These are phyloP conservation scores for Eucalyptus leucophloia DNA, from an alignment of 345 rosid species.

Conservation along the genomic window DNA sequence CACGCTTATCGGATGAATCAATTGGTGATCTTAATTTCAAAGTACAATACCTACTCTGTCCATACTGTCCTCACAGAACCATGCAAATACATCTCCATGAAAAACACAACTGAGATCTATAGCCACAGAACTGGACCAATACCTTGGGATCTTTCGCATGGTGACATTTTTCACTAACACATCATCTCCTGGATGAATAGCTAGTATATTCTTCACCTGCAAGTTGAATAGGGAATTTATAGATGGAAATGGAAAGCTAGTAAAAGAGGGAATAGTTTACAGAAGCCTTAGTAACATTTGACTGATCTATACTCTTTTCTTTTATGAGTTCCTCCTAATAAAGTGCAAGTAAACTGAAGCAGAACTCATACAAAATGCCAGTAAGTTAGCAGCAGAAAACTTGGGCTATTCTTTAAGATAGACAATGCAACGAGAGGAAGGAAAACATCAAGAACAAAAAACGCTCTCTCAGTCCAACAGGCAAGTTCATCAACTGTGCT, in stretches of 20 bases:
- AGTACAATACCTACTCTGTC: neutral
- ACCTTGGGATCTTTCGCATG: conserved; percentile 59
- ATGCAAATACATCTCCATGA: neutral
- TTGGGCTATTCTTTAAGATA: neutral
- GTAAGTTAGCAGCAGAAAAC: neutral
- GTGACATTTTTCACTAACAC: conserved; percentile 44
- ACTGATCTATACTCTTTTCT: neutral
- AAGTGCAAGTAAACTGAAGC: neutral
- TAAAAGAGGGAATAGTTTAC: neutral
- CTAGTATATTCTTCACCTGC: conserved; percentile 51
- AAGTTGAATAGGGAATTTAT: neutral
- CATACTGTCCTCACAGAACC: neutral
- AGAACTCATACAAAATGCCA: neutral
- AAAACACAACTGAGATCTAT: neutral
- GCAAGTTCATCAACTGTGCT: neutral
- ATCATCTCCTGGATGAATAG: conserved; percentile 40
- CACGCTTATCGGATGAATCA: neutral
- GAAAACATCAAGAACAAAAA: neutral
- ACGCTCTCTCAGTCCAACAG: neutral
- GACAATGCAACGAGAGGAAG: neutral
- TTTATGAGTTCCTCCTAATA: neutral
- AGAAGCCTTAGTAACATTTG: neutral
- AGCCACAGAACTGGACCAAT: neutral
- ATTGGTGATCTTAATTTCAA: neutral
- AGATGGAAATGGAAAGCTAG: neutral